A percentile compares a stretch with the other conserved stretches of the same genome.
These are phyloP conservation scores for Verticillium isaacii DNA, from an alignment of 2,329 filamentous ascomycete genomes.

Conservation along the genomic window DNA sequence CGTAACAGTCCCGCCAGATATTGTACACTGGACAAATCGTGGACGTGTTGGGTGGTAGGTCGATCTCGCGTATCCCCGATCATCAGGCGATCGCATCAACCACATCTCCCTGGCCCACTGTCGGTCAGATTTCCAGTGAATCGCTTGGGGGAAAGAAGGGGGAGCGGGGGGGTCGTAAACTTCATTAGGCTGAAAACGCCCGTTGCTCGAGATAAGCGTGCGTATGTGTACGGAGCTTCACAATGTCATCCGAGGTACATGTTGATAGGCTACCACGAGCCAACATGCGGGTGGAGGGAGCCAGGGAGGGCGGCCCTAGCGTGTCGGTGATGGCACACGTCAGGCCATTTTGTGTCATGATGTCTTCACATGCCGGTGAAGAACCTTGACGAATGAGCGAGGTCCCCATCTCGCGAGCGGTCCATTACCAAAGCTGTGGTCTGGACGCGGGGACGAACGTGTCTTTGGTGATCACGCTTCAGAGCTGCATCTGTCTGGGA, in stretches of 20 bases:
- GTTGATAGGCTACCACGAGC: background rate
- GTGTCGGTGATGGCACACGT: background rate
- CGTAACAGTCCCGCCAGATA: background rate
- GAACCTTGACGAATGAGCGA: background rate
- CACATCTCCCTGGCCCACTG: constrained; percentile 7
- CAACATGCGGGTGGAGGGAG: constrained; percentile 1
- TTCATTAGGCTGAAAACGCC: constrained; percentile 1
- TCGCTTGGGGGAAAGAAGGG: background rate
- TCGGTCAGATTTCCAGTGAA: constrained; percentile 7
- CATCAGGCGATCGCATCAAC: constrained; percentile 11
- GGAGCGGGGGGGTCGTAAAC: too few species aligned
- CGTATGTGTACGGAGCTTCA: background rate
- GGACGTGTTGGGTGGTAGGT: constrained; percentile 7
- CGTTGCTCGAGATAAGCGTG: constrained; percentile 3
- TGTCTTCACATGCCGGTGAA: background rate
- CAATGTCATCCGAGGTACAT: background rate
- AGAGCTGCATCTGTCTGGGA: background rate
- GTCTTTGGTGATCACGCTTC: background rate
- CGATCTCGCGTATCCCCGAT: constrained; percentile 14
- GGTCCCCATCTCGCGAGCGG: background rate
- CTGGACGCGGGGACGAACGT: background rate
- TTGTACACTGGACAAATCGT: background rate
- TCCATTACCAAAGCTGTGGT: background rate
- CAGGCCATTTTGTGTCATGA: background rate
- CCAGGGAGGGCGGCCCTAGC: background rate